Evolutionary conservation across 768 basidiomycete genomes (phyloP), one percentile per base, ranked within the genome.

Genomic region (Hericium erinaceus): DNA sequence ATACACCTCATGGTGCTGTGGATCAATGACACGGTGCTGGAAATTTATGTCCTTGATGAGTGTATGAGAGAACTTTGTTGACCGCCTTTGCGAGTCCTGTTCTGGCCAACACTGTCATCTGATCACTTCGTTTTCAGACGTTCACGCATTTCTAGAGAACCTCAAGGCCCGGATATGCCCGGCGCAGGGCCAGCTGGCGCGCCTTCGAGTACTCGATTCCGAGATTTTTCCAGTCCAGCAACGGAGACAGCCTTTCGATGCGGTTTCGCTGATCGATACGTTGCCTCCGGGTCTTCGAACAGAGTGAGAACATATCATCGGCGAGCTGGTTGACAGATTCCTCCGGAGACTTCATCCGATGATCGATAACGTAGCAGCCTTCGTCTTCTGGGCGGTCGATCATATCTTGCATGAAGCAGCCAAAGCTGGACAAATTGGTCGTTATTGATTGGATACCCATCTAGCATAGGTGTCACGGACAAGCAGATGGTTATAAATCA

Each of bases 391-490:
- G 93, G 15, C 84, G 82, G 63, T 99, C 95, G 64, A 99, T 94
- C 24, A 98, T 78, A 68, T 99, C 97, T 71, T 95, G 92, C 91
- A 98, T 95, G 77, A 97, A 98, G 69, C 90, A 93, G 6, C 97
- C 97, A 63, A 98, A 98, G 41, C 97, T 97, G 16, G 94, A 97
- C 33, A 99, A 77, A 74, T 99, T 99, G 54, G 97, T 99, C 13
- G 97, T 98, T 54, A 98, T 85, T 38, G 88, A 91, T 0, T 97
- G 97, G 52, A 99, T 93, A 60, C 97, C 97, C 97, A 99, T 99
- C 85, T 89, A 63, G 53, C 13, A 59, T 61, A 11, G 62, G 55
- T 54, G 52, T 12, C 44, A 51, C 16, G 41, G 26, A 49, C 24
- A 49, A 60, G 33, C 33, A 39, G 49, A n/a, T 11, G 37, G 40